These are phyloP conservation scores for Nemania abortiva DNA, from an alignment of 2,329 filamentous ascomycete species.

Conservation along the genomic window DNA sequence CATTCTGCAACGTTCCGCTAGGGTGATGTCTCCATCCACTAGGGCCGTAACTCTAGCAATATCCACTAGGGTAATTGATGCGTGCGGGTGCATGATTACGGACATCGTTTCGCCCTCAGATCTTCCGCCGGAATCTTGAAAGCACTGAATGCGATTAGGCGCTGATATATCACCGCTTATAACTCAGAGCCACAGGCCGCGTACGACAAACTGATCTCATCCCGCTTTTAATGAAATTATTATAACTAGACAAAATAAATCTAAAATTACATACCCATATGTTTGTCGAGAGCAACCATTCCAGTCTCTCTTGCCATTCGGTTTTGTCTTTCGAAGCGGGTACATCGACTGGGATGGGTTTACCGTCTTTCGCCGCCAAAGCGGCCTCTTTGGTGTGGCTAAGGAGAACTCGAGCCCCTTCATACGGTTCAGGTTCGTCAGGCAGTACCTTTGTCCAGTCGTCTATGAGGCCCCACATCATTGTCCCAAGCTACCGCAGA, in stretches of 20 bases:
- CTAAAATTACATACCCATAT: conserved; percentile 11
- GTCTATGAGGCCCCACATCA: conserved; percentile 25
- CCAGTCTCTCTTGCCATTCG: conserved; percentile 20
- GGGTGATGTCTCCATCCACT: neutral
- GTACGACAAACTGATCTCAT: neutral
- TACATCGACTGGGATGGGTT: neutral
- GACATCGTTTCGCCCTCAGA: neutral
- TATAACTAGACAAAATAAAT: neutral
- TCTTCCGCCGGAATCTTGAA: no score
- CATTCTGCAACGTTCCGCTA: conserved; percentile 20
- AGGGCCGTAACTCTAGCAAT: neutral
- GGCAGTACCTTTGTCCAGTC: conserved; percentile 12
- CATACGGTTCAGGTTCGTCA: neutral
- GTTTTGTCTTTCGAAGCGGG: neutral
- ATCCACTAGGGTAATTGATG: neutral
- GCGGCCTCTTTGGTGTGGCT: neutral
- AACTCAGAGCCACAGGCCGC: no score
- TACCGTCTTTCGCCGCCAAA: neutral
- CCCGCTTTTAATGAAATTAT: neutral
- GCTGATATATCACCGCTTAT: no score
- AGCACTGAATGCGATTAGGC: no score
- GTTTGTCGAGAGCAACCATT: neutral
- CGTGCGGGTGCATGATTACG: neutral
- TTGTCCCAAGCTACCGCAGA: conserved; percentile 21
- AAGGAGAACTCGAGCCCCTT: neutral